A percentile compares a stretch with the other conserved stretches of the same genome.
These are phyloP conservation scores for Scheffersomyces lignosus DNA, from an alignment of 805 yeast species.

Conservation along the genomic window DNA sequence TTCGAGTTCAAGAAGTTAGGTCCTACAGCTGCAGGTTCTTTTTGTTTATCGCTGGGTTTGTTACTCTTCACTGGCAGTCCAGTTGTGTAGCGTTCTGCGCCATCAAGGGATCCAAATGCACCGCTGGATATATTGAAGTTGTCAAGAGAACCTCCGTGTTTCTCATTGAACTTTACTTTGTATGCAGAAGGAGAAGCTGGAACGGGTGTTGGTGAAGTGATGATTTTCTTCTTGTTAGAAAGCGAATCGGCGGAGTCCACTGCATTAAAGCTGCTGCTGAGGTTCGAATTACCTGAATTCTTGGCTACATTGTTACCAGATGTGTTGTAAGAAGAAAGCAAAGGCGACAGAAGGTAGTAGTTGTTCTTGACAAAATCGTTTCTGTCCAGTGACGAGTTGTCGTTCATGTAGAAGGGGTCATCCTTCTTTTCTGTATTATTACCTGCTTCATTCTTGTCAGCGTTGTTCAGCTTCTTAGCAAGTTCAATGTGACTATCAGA, in stretches of 20 bases:
- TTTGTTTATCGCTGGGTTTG: slow-evolving; percentile 1
- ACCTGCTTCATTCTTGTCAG: not conserved
- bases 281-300: not conserved
- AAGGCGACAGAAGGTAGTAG: slow-evolving; percentile 38
- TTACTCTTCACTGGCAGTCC: not conserved
- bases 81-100: not conserved
- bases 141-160: not conserved
- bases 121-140: not conserved
- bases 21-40: not conserved
- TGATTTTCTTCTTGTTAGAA: not conserved
- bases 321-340: slow-evolving; percentile 22
- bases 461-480: slow-evolving; percentile 5
- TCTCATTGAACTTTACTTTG: slow-evolving; percentile 3
- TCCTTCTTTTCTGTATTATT: slow-evolving; percentile 4
- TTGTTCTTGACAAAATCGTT: slow-evolving; percentile 35
- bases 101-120: not conserved
- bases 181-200: slow-evolving; percentile 1
- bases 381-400: slow-evolving; percentile 11
- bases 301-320: not conserved
- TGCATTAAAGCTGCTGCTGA: not conserved
- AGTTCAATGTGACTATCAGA: slow-evolving; percentile 24
- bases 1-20: slow-evolving; percentile 39
- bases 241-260: not conserved
- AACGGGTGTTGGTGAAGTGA: not conserved
- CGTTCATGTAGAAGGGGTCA: slow-evolving; percentile 1